A percentile compares a stretch with the other conserved stretches of the same genome.
Evolutionary conservation across 805 yeast genomes (phyloP).

Genomic region (Yamadazyma sp.): DNA sequence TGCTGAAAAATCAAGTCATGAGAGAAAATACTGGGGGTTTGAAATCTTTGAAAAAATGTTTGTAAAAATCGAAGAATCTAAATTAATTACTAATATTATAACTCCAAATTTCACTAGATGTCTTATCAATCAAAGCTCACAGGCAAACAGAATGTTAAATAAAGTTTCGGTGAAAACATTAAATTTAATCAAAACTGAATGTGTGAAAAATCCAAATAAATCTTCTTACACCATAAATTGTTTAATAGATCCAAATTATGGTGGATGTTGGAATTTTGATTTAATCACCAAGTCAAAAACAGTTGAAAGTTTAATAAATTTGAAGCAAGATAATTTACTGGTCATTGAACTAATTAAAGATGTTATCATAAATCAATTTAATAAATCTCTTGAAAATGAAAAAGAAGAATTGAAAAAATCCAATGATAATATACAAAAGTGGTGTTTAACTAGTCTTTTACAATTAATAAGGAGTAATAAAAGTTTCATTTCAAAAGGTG

Average conservation of each 20-base stretch:
- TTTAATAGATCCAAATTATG: slow-evolving; percentile 27
- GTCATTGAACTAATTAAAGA: slow-evolving; percentile 20
- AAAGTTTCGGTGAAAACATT: slow-evolving; percentile 60
- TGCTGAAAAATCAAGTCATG: slow-evolving; percentile 72
- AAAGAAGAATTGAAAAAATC: slow-evolving; percentile 18
- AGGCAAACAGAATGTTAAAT: slow-evolving; percentile 60
- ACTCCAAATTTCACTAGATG: slow-evolving; percentile 69
- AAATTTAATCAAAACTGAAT: slow-evolving; percentile 35
- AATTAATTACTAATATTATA: slow-evolving; percentile 33
- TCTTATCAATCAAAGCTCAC: slow-evolving; percentile 72
- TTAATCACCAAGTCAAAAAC: slow-evolving; percentile 71
- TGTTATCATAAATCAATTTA: slow-evolving; percentile 24
- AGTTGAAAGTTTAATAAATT: slow-evolving; percentile 35
- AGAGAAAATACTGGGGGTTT: slow-evolving; percentile 84
- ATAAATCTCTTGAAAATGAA: slow-evolving; percentile 18
- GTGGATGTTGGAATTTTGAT: slow-evolving; percentile 72
- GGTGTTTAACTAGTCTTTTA: slow-evolving; percentile 59
- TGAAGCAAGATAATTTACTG: slow-evolving; percentile 18
- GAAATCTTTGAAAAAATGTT: slow-evolving; percentile 60
- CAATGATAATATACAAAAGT: slow-evolving; percentile 42
- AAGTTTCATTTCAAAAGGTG: slow-evolving; percentile 12
- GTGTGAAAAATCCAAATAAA: slow-evolving; percentile 35
- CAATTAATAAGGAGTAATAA: slow-evolving; percentile 50
- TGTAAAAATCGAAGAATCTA: slow-evolving; percentile 13
- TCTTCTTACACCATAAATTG: slow-evolving; percentile 30